A percentile compares a stretch with the other conserved stretches of the same genome.
These are phyloP conservation scores for Aspergillus wentii DNA, from an alignment of 495 filamentous ascomycete genomes.

Conservation along the genomic window DNA sequence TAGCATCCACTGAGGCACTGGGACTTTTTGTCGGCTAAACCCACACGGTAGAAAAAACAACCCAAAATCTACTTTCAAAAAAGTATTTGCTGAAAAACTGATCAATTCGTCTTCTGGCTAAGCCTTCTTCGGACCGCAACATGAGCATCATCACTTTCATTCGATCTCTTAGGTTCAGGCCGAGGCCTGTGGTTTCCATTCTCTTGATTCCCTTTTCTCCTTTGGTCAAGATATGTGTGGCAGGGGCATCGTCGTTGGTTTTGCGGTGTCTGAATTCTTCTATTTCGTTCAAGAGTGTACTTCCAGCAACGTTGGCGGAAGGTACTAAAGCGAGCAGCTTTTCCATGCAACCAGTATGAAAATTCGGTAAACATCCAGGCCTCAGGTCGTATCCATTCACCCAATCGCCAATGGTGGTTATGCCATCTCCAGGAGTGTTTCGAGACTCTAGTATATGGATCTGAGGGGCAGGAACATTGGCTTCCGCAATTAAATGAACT, in stretches of 20 bases:
- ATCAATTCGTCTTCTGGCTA: no score
- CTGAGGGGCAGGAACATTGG: conserved; percentile 22
- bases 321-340: conserved; percentile 28
- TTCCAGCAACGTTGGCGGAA: not conserved
- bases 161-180: no score
- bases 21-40: no score
- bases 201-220: no score
- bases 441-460: conserved; percentile 32
- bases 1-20: not conserved
- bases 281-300: conserved; percentile 11
- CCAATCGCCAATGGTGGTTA: conserved; percentile 22
- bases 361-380: conserved; percentile 24
- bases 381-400: conserved; percentile 24
- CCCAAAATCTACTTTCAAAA: no score
- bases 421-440: conserved; percentile 20
- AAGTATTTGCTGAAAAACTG: no score
- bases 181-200: no score
- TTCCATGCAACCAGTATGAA: conserved; percentile 31
- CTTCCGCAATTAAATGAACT: conserved; percentile 33
- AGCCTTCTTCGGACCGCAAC: no score
- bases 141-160: no score
- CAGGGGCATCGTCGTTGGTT: no score
- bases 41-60: not conserved
- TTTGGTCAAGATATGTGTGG: no score
- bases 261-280: conserved; percentile 8